Base-by-base conservation (phyloP, 192 early-diverging fungal species). In the Coemansia sp. region DNA sequence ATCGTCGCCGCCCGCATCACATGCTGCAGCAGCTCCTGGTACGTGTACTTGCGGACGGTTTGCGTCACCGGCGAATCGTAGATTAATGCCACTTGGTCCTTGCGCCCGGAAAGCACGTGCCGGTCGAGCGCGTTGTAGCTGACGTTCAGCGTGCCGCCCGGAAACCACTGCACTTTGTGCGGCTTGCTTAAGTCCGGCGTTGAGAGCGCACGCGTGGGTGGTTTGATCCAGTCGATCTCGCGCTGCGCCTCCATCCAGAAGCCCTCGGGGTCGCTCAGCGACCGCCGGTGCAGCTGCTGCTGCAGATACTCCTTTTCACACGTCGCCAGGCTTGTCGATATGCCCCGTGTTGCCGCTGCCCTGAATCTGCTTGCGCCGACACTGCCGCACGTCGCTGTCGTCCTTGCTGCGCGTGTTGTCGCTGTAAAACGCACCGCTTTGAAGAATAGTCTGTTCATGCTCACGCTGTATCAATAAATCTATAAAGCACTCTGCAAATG, bases 1-100 rank as follows among this genome's bases (percentile, higher is more conserved):
- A 91, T 82, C 9, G 76, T 81, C 8, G 92, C 86, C 13, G 89
- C 78, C 2, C 61, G 75, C 50, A 86, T 73, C 14, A 94, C 90
- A 12, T 83, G 59, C 8, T 83, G 67, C 62, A 87, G 57, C 19
- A 92, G 80, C 66, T 94, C 81, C 21, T 14, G 38, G 61, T 89
- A 94, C 1, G 86, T 87, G 48, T 83, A 80, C 15, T 59, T 66
- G 12, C 34, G 23, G 8, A 72, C 37, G n/a, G 81, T 83, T 39
- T 80, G 71, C 9, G 85, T 85, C 9, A 87, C 80, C 10, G 89
- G 82, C 21, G 88, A 89, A 57, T 92, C 90, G 67, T 87, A 91
- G 40, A 90, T 83, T 4, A 94, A 37, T 9, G 91, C 91, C 0
- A 81, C 61, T 34, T 84, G 84, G 41, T 84, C 69, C 12, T 82